Evolutionary conservation across 768 basidiomycete species (phyloP).

Genomic region (Dacryopinax spathularia): DNA sequence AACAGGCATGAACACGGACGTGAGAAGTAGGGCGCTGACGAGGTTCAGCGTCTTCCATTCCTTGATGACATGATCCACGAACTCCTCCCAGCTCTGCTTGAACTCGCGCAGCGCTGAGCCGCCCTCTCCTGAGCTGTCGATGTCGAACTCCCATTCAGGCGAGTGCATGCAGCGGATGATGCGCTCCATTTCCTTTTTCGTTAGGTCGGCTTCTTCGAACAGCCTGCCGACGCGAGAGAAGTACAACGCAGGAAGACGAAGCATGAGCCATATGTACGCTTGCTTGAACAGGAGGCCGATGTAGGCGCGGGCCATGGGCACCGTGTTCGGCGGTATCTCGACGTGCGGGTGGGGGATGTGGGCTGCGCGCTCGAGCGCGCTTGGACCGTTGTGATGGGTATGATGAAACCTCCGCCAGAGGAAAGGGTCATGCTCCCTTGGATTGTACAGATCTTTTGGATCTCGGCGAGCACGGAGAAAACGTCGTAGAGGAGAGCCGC

Average conservation of each 20-base stretch:
- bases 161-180: slow-evolving; percentile 21
- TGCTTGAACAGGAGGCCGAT: slow-evolving; percentile 15
- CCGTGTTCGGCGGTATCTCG: neutral
- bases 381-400: neutral
- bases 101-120: slow-evolving; percentile 28
- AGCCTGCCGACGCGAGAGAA: slow-evolving; percentile 64
- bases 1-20: slow-evolving; percentile 26
- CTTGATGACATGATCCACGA: slow-evolving; percentile 50
- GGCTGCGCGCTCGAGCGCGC: neutral
- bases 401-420: neutral
- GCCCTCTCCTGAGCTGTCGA: neutral
- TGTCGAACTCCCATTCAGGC: slow-evolving; percentile 1
- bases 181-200: slow-evolving; percentile 48
- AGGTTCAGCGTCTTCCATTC: slow-evolving; percentile 70
- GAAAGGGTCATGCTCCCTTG: neutral
- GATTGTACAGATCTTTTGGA: neutral
- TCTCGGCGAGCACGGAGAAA: neutral
- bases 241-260: slow-evolving; percentile 64
- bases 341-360: neutral
- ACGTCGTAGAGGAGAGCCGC: neutral
- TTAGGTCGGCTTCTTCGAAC: slow-evolving; percentile 65
- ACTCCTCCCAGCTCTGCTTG: slow-evolving; percentile 51
- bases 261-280: slow-evolving; percentile 34
- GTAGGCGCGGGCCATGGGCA: neutral
- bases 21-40: slow-evolving; percentile 45